A percentile compares a stretch with the other conserved stretches of the same genome.
These are phyloP conservation scores for Zygotorulaspora danielsina DNA, from an alignment of 805 yeast species.

Conservation along the genomic window DNA sequence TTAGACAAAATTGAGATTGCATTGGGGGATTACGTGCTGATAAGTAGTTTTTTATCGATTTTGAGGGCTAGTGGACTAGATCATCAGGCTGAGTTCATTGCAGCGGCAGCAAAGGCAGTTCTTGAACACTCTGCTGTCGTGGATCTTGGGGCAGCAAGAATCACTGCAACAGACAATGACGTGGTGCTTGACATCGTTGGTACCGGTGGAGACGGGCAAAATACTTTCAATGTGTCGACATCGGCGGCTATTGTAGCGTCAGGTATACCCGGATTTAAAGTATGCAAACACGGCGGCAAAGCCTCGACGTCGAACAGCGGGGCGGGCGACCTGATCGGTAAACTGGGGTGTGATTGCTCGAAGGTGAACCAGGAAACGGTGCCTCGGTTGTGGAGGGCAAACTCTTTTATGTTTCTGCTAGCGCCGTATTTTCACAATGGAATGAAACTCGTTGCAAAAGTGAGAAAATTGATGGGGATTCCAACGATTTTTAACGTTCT, in stretches of 20 bases:
- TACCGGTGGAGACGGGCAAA: slow-evolving; percentile 98
- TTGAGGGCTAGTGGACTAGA: slow-evolving; percentile 72
- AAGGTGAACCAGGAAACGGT: slow-evolving; percentile 64
- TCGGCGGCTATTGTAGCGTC: slow-evolving; percentile 92
- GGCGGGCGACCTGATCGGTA: slow-evolving; percentile 79
- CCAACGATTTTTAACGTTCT: slow-evolving; percentile 92
- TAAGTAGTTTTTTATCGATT: slow-evolving; percentile 75
- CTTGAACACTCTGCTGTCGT: slow-evolving; percentile 59
- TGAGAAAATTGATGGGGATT: slow-evolving; percentile 76
- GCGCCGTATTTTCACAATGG: slow-evolving; percentile 96
- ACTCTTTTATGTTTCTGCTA: slow-evolving; percentile 63
- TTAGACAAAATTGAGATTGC: slow-evolving; percentile 5
- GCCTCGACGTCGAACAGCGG: slow-evolving; percentile 93
- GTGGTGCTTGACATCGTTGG: slow-evolving; percentile 76
- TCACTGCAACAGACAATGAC: slow-evolving; percentile 1
- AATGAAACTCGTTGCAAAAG: slow-evolving; percentile 73
- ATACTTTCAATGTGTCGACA: slow-evolving; percentile 94
- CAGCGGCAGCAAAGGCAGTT: slow-evolving; percentile 78
- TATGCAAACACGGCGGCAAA: slow-evolving; percentile 96
- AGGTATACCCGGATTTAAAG: slow-evolving; percentile 66
- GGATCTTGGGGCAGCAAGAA: slow-evolving; percentile 25
- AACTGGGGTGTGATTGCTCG: slow-evolving; percentile 77
- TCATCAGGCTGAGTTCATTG: slow-evolving; percentile 73
- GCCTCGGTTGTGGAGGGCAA: slow-evolving; percentile 44
- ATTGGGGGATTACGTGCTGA: slow-evolving; percentile 46